Evolutionary conservation across 208 protist species (phyloP).

Genomic region (Wallacemonas sp.): DNA sequence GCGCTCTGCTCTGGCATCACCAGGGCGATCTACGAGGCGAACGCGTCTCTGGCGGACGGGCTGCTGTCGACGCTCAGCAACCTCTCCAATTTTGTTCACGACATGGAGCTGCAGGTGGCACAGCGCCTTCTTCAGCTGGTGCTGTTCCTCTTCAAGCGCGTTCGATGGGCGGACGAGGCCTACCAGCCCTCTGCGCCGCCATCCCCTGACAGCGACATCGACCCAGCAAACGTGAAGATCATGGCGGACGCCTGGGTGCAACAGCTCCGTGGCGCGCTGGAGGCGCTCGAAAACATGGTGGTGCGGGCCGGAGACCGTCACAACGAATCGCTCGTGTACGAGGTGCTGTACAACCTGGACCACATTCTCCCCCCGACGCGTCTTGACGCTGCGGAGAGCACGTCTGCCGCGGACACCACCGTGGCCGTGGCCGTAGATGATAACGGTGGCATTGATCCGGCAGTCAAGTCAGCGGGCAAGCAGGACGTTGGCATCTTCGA

Average conservation of each 20-base stretch:
- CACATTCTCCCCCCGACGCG: slow-evolving; percentile 20
- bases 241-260: slow-evolving; percentile 56
- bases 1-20: slow-evolving; percentile 52
- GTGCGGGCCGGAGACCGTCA: slow-evolving; percentile 40
- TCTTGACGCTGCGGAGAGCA: too few species aligned
- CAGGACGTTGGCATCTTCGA: slow-evolving; percentile 19
- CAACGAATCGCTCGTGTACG: slow-evolving; percentile 81
- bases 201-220: background rate
- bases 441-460: background rate
- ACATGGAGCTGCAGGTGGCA: slow-evolving; percentile 69
- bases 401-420: background rate
- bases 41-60: slow-evolving; percentile 62
- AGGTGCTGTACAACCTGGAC: slow-evolving; percentile 61
- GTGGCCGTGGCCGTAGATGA: background rate
- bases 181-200: slow-evolving; percentile 3
- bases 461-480: slow-evolving; percentile 4
- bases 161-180: slow-evolving; percentile 30
- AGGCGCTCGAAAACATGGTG: slow-evolving; percentile 59
- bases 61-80: slow-evolving; percentile 74
- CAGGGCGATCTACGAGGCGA: slow-evolving; percentile 59
- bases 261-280: slow-evolving; percentile 50
- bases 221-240: slow-evolving; percentile 15
- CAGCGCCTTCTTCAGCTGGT: slow-evolving; percentile 60
- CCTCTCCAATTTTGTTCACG: slow-evolving; percentile 58
- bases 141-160: slow-evolving; percentile 45